Conservation (phyloP, 306 rosid genomes). For the Heteromeles arbutifolia region DNA sequence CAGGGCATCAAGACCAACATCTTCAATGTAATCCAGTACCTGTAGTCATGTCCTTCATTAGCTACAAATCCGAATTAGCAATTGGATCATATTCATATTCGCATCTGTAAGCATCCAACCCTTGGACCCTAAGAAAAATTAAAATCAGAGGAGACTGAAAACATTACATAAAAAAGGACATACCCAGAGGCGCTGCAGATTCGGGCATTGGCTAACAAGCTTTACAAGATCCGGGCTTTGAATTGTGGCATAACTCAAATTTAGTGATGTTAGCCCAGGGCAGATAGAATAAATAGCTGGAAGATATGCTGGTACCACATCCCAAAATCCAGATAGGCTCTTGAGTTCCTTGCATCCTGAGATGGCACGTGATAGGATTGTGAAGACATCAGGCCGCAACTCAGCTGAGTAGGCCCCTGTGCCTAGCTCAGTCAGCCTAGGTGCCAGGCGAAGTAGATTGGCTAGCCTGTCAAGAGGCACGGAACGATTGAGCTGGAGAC, state of each 20-base stretch:
- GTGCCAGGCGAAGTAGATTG: constrained; percentile 56
- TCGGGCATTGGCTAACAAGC: constrained; percentile 66
- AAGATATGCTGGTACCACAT: constrained; percentile 65
- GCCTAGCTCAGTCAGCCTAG: constrained; percentile 77
- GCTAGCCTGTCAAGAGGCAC: constrained; percentile 73
- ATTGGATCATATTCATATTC: not conserved
- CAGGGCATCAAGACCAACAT: constrained; percentile 67
- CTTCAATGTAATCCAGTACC: constrained; percentile 96
- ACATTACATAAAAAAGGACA: constrained; percentile 1
- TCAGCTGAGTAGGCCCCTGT: constrained; percentile 69
- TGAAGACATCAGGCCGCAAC: constrained; percentile 54
- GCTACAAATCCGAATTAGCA: constrained; percentile 10
- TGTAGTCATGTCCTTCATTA: constrained; percentile 32
- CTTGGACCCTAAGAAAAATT: not conserved
- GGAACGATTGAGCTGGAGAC: constrained; percentile 76
- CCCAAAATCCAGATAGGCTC: constrained; percentile 87
- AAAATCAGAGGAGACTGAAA: not conserved
- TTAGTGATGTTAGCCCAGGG: constrained; percentile 57
- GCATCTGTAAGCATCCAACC: constrained; percentile 1
- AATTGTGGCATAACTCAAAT: constrained; percentile 65
- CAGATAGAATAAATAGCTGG: constrained; percentile 68
- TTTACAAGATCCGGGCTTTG: constrained; percentile 69
- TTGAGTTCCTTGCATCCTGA: constrained; percentile 56
- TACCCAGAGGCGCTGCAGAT: constrained; percentile 86
- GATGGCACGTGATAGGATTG: constrained; percentile 45